Evolutionary conservation across 177 flowering plant genomes (phyloP).

Genomic region (Telopea speciosissima): DNA sequence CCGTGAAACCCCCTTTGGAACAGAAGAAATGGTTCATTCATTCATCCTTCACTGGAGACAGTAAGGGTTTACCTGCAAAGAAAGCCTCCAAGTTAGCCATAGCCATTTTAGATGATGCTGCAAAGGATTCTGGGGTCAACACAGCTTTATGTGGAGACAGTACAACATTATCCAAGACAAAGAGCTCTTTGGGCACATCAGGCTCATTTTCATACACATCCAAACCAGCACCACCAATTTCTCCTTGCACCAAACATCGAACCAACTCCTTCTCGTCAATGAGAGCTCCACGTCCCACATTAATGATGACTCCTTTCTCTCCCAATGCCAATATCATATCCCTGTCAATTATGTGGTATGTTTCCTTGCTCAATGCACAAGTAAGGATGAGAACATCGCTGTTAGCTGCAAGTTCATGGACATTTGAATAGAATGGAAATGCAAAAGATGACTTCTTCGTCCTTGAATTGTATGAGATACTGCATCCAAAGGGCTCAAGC

Average conservation of each 20-base stretch:
- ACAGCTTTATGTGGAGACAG: conserved; percentile 55
- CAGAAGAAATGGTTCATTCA: neutral
- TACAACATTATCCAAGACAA: conserved; percentile 58
- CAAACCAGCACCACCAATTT: conserved; percentile 68
- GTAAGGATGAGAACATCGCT: conserved; percentile 46
- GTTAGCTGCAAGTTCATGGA: conserved; percentile 43
- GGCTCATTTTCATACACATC: conserved; percentile 87
- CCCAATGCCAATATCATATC: conserved; percentile 55
- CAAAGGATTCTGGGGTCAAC: conserved; percentile 38
- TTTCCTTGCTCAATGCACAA: conserved; percentile 54
- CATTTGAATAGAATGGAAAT: conserved; percentile 34
- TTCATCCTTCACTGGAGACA: conserved; percentile 27
- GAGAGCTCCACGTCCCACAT: conserved; percentile 63
- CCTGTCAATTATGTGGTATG: conserved; percentile 47
- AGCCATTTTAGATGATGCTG: conserved; percentile 20
- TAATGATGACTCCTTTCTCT: conserved; percentile 55
- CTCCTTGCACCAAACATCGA: conserved; percentile 38
- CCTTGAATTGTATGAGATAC: conserved; percentile 52
- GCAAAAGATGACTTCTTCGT: conserved; percentile 32
- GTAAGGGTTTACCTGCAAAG: conserved; percentile 48
- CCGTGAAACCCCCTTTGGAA: neutral
- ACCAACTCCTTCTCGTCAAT: conserved; percentile 66
- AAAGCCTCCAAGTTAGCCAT: conserved; percentile 63
- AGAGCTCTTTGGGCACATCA: conserved; percentile 48
- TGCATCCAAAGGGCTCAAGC: conserved; percentile 56